phyloP scores from a whole-genome alignment of 1,284 basidiomycete genomes.

The Neotropicomus parvogracilis region DNA sequence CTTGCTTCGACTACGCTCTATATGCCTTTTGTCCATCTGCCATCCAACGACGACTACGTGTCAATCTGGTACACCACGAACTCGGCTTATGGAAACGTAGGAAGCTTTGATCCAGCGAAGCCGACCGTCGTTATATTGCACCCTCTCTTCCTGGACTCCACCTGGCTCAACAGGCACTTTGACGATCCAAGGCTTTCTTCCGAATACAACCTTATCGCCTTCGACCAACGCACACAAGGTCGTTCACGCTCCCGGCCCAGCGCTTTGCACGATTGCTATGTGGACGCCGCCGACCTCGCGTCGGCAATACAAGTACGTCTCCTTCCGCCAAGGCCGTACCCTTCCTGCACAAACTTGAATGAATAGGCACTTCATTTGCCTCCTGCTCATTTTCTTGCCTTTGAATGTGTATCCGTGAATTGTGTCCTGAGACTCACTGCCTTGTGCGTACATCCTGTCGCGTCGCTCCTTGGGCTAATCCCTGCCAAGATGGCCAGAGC shows the following conservation, averaged over 20 bases:
- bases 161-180: constrained; percentile 65
- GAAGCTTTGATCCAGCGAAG: constrained; percentile 60
- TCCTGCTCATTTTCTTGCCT: constrained; percentile 62
- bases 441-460: constrained; percentile 42
- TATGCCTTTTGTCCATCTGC: constrained; percentile 72
- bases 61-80: constrained; percentile 72
- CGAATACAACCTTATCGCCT: constrained; percentile 65
- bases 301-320: constrained; percentile 55
- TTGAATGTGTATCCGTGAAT: constrained; percentile 53
- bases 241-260: constrained; percentile 51
- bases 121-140: constrained; percentile 65
- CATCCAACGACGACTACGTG: constrained; percentile 59
- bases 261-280: constrained; percentile 64
- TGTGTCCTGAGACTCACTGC: constrained; percentile 58
- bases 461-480: constrained; percentile 7
- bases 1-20: constrained; percentile 7
- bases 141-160: constrained; percentile 62
- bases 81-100: constrained; percentile 47
- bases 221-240: constrained; percentile 71
- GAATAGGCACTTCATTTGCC: constrained; percentile 58
- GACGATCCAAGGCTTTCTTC: constrained; percentile 58
- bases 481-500: constrained; percentile 60
- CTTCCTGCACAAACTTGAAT: neutral
- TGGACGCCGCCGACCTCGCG: constrained; percentile 71
- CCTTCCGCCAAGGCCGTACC: neutral